Percentiles rank a stretch among this genome's conserved stretches.
Conservation (phyloP, 2,329 filamentous ascomycete genomes). For the Paraphoma chrysanthemicola region DNA sequence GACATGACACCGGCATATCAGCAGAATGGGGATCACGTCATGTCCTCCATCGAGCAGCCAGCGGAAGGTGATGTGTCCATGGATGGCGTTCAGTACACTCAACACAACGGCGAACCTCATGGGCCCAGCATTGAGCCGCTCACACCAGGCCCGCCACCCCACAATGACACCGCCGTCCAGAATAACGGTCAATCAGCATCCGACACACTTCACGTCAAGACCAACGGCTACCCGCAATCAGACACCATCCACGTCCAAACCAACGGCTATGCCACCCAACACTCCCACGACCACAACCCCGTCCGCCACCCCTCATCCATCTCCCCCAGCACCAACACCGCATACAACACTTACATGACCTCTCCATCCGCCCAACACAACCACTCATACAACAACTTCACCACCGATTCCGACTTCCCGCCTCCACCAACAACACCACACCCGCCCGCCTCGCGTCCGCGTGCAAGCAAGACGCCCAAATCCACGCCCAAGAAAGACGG, state of each 20-base stretch:
- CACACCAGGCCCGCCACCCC: constrained; percentile 30
- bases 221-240: neutral
- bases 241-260: constrained; percentile 8
- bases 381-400: constrained; percentile 31
- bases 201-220: neutral
- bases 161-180: constrained; percentile 13
- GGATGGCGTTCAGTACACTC: constrained; percentile 19
- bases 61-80: constrained; percentile 21
- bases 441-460: constrained; percentile 25
- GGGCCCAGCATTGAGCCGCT: constrained; percentile 34
- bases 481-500: constrained; percentile 36
- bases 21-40: constrained; percentile 32
- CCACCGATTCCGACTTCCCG: constrained; percentile 29
- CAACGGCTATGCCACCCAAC: constrained; percentile 18
- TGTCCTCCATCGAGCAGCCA: constrained; percentile 44
- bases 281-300: constrained; percentile 10
- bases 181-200: constrained; percentile 10
- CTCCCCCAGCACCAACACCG: constrained; percentile 12
- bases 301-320: constrained; percentile 25
- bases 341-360: constrained; percentile 4
- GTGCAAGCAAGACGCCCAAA: constrained; percentile 37
- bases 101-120: constrained; percentile 15
- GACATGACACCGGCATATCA: constrained; percentile 20
- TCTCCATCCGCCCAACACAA: constrained; percentile 22
- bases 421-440: constrained; percentile 28